phyloP scores from a whole-genome alignment of 192 early-diverging fungal species.

The Radiomyces spectabilis region DNA sequence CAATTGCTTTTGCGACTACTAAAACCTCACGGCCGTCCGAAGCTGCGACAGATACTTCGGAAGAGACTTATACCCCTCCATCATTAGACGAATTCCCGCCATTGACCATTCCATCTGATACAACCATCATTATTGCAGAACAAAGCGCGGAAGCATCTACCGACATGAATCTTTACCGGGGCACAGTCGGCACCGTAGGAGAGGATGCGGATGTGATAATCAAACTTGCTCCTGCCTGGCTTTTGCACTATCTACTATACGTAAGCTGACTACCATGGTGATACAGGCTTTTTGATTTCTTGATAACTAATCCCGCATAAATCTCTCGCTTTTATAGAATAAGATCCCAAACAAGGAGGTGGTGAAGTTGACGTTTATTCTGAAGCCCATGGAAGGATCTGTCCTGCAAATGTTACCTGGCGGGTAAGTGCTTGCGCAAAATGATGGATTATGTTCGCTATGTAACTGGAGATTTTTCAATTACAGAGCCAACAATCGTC shows the following conservation, averaged over 20 bases:
- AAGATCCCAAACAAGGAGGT: conserved; percentile 65
- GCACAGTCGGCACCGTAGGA: conserved; percentile 47
- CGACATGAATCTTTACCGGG: conserved; percentile 65
- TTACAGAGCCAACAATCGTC: conserved; percentile 48
- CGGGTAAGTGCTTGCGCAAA: conserved; percentile 31
- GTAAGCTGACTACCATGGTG: conserved; percentile 17
- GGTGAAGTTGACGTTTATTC: conserved; percentile 76
- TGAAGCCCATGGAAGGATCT: conserved; percentile 56
- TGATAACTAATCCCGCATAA: too few species aligned
- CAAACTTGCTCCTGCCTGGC: conserved; percentile 76
- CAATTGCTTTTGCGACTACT: too few species aligned
- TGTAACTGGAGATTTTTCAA: conserved; percentile 1
- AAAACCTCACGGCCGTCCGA: too few species aligned
- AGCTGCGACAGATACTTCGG: too few species aligned
- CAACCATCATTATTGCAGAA: conserved; percentile 68
- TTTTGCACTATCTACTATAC: conserved; percentile 71
- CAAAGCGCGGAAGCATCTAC: conserved; percentile 67
- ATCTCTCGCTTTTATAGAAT: conserved; percentile 33
- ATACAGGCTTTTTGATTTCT: neutral
- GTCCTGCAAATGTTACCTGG: conserved; percentile 44
- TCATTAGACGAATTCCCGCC: conserved; percentile 51
- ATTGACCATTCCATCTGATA: conserved; percentile 52
- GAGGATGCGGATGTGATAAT: conserved; percentile 47
- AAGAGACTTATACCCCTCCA: conserved; percentile 40
- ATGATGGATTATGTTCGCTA: neutral